Conservation (phyloP, 2,329 filamentous ascomycete species). For the Colletotrichum graminicola region DNA sequence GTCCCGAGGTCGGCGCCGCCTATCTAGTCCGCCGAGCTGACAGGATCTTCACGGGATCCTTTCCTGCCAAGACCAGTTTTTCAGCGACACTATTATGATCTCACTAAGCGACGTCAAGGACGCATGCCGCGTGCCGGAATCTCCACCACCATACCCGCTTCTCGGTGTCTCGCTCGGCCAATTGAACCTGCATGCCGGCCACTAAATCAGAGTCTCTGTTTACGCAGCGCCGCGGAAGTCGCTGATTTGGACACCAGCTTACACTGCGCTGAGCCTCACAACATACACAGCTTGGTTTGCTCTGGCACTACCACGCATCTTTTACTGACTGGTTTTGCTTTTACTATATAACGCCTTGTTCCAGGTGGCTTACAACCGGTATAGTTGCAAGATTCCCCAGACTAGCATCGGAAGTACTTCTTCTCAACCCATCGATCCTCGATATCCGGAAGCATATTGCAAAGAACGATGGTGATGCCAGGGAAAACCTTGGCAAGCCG, state of each 20-base stretch:
- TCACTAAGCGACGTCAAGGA: slow-evolving; percentile 34
- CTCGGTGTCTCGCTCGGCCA: slow-evolving; percentile 33
- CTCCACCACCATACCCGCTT: slow-evolving; percentile 25
- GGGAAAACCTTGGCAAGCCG: slow-evolving; percentile 91
- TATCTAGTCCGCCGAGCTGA: slow-evolving; percentile 27
- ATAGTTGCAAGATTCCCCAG: not conserved
- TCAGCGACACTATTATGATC: slow-evolving; percentile 13
- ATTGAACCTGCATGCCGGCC: slow-evolving; percentile 13
- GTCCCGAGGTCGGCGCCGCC: slow-evolving; percentile 29
- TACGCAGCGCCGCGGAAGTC: not conserved
- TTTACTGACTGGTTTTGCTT: slow-evolving; percentile 9
- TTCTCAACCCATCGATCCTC: slow-evolving; percentile 92
- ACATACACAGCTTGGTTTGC: not conserved
- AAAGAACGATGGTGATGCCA: slow-evolving; percentile 86
- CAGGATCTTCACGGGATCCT: slow-evolving; percentile 24
- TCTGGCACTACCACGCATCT: slow-evolving; percentile 19
- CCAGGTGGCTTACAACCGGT: not conserved
- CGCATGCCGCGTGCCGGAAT: slow-evolving; percentile 26
- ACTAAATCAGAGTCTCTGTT: not conserved
- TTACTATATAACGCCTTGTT: slow-evolving; percentile 19
- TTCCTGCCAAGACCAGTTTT: slow-evolving; percentile 12
- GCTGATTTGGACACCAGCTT: not conserved
- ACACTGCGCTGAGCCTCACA: not conserved
- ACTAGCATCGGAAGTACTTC: slow-evolving; percentile 87
- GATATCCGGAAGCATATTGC: slow-evolving; percentile 82